phyloP scores from a whole-genome alignment of 2,329 filamentous ascomycete genomes.

The Gremmenia infestans region DNA sequence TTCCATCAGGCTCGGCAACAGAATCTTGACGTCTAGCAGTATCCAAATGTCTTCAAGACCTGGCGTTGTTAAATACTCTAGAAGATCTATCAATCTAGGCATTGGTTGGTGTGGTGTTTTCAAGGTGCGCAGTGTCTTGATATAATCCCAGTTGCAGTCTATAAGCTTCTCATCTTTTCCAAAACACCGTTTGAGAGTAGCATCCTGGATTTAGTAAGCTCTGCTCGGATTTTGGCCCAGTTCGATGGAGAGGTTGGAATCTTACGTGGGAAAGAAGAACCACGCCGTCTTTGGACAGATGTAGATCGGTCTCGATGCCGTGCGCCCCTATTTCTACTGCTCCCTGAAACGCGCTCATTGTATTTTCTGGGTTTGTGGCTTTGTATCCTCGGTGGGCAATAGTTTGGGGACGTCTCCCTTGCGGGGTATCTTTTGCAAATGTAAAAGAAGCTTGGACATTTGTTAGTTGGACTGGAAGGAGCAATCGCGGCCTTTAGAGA shows the following conservation, averaged over 20 bases:
- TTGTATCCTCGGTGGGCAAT: slow-evolving; percentile 80
- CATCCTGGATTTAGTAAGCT: slow-evolving; percentile 49
- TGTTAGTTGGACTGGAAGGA: slow-evolving; percentile 2
- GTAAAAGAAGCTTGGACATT: slow-evolving; percentile 23
- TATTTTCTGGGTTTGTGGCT: slow-evolving; percentile 77
- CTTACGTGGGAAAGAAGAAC: slow-evolving; percentile 78
- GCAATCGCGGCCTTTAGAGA: background rate
- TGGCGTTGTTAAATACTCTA: slow-evolving; percentile 64
- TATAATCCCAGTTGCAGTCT: slow-evolving; percentile 71
- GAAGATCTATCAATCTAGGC: slow-evolving; percentile 68
- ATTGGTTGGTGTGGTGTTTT: slow-evolving; percentile 65
- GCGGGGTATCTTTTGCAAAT: slow-evolving; percentile 17
- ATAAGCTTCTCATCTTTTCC: slow-evolving; percentile 65
- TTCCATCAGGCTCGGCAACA: slow-evolving; percentile 5
- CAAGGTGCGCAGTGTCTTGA: slow-evolving; percentile 63
- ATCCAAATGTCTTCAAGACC: slow-evolving; percentile 69
- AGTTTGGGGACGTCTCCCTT: slow-evolving; percentile 51
- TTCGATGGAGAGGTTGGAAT: background rate
- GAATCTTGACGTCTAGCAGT: slow-evolving; percentile 81
- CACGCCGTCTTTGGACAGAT: slow-evolving; percentile 75
- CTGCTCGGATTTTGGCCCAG: background rate
- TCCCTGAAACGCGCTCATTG: slow-evolving; percentile 69
- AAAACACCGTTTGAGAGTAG: slow-evolving; percentile 74
- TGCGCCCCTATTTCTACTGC: slow-evolving; percentile 73
- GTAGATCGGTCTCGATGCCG: slow-evolving; percentile 87